These are phyloP conservation scores for Calonectria hawksworthii DNA, from an alignment of 2,329 filamentous ascomycete species.

Conservation along the genomic window DNA sequence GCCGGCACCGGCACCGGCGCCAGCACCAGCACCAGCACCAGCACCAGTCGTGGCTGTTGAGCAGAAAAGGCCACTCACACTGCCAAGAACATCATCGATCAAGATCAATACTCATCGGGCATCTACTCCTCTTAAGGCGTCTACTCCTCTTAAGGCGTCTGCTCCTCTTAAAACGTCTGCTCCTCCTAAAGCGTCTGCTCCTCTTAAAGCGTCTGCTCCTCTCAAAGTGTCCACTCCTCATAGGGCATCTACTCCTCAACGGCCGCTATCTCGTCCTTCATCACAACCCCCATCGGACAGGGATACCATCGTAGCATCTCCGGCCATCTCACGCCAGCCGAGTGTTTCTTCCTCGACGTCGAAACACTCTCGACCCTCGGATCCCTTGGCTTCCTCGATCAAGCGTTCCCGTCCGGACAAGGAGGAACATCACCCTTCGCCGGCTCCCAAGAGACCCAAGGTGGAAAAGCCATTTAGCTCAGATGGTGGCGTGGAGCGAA, in stretches of 20 bases:
- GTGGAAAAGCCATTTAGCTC: slow-evolving; percentile 47
- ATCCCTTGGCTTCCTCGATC: slow-evolving; percentile 39
- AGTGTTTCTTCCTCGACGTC: slow-evolving; percentile 39
- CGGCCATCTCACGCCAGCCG: slow-evolving; percentile 40
- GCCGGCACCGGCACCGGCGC: slow-evolving; percentile 25
- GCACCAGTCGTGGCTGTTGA: slow-evolving; percentile 36
- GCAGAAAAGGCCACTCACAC: slow-evolving; percentile 45
- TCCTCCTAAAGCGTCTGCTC: slow-evolving; percentile 45
- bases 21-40: slow-evolving; percentile 13
- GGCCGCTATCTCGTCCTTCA: slow-evolving; percentile 31
- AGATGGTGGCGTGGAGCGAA: slow-evolving; percentile 41
- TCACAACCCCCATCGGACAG: slow-evolving; percentile 32
- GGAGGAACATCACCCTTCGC: slow-evolving; percentile 49
- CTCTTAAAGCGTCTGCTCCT: slow-evolving; percentile 45
- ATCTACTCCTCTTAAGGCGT: slow-evolving; percentile 44
- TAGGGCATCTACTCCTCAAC: slow-evolving; percentile 45
- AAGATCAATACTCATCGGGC: slow-evolving; percentile 55
- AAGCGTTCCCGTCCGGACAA: slow-evolving; percentile 57
- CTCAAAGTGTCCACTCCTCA: too few species aligned
- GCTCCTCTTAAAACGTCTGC: slow-evolving; percentile 45
- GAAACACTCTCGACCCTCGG: slow-evolving; percentile 37
- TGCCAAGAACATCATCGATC: slow-evolving; percentile 53
- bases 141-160: slow-evolving; percentile 45
- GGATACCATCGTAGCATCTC: slow-evolving; percentile 48
- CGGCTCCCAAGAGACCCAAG: slow-evolving; percentile 57